Evolutionary conservation across 768 basidiomycete genomes (phyloP), one percentile per base, ranked within the genome.

Genomic region (Mycena amicta): DNA sequence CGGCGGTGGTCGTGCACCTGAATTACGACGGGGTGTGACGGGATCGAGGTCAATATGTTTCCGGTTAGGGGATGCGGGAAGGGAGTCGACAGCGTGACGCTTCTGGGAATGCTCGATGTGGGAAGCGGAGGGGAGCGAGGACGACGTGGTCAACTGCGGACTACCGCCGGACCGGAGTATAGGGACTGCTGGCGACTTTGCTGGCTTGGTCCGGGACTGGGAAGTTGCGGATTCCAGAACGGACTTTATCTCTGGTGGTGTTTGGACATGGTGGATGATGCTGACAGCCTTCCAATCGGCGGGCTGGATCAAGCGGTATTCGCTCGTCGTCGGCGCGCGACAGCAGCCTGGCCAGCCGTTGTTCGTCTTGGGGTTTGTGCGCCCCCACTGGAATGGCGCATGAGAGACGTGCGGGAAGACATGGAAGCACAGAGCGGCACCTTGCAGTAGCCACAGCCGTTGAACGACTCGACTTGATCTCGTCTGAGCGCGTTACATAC

Each of bases 401-500:
- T 51, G 63, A 58, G 43, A 63, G 54, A 56, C 69, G 67, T n/a
- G n/a, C 68, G 70, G 66, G 67, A 65, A 60, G 61, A 66, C 47
- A 62, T 56, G 64, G 59, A 65, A 46, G 53, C 13, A 33, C 27
- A 4, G 30, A 58, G 45, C 70, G 72, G 41, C 59, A 92, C 92
- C 86, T 93, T 94, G 88, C 92, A 94, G 73, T 84, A 94, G 23
- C 92, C 92, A 71, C 92, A 93, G 50, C 90, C 90, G 66, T 89
- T 91, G 78, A 92, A 92, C 31, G 84, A 84, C 68, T 88, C 84
- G 65, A 93, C 89, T 91, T 69, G 43, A 64, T 57, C 53, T 39
- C 33, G 39, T n/a, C 41, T 64, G 66, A 54, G 65, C 53, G 56
- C 46, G 47, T 52, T 26, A 29, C 57, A 25, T 59, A 50, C 49